Evolutionary conservation across 1,284 basidiomycete species (phyloP).

Genomic region (Irpex rosettiformis): DNA sequence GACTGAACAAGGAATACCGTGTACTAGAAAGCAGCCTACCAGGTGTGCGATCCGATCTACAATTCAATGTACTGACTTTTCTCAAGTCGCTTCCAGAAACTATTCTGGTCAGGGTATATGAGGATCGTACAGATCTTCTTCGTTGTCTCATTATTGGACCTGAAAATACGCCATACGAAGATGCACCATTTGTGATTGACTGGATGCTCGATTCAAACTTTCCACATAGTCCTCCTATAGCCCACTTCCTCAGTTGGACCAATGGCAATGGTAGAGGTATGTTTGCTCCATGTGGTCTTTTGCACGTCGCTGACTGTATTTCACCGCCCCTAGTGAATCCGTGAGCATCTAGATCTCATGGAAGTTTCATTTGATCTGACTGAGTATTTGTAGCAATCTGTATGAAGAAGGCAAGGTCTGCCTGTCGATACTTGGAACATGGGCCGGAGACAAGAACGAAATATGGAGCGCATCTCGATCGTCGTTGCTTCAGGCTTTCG

Average conservation of each 20-base stretch:
- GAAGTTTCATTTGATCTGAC: conserved; percentile 3
- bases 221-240: conserved; percentile 82
- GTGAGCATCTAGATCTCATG: conserved; percentile 37
- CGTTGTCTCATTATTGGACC: conserved; percentile 90
- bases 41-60: conserved; percentile 43
- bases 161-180: conserved; percentile 89
- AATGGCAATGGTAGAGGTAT: conserved; percentile 87
- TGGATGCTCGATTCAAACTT: conserved; percentile 89
- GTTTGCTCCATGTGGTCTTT: too few species aligned
- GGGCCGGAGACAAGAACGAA: conserved; percentile 86
- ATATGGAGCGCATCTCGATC: conserved; percentile 80
- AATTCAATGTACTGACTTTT: conserved; percentile 12
- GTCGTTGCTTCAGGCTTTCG: conserved; percentile 87
- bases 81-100: conserved; percentile 42
- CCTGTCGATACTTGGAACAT: conserved; percentile 87
- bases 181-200: conserved; percentile 94
- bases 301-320: too few species aligned
- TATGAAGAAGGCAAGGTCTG: conserved; percentile 98
- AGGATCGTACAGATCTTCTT: conserved; percentile 83
- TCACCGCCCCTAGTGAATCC: conserved; percentile 56
- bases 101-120: conserved; percentile 70
- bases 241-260: conserved; percentile 92
- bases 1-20: conserved; percentile 82
- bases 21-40: conserved; percentile 78
- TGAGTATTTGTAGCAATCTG: conserved; percentile 56